Evolutionary conservation across 352 stramenopile species (phyloP), one percentile per base, ranked within the genome.

Genomic region (Globisporangium echinulatum): DNA sequence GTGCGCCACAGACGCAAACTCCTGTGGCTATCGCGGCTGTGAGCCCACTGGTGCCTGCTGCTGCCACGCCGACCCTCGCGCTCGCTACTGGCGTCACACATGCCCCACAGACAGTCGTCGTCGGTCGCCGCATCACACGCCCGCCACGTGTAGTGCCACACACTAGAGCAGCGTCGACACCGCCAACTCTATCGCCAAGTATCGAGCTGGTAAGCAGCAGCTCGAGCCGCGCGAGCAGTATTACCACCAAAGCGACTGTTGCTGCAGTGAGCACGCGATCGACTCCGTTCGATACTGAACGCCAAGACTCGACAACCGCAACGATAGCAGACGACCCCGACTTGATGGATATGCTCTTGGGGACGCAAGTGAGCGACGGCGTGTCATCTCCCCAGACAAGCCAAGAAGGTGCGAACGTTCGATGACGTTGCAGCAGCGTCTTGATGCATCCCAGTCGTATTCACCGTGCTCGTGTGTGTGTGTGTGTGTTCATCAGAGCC

Each of bases 371-470:
- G 15, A 39, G 54, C 4, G 42, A 62, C 13, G 49, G 47, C 40
- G 46, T 42, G 6, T 55, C 48, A 3, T 48, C 43, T 7, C 57
- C 57, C 13, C 57, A 57, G 49, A 62, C 57, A 25, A 62, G 49
- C 13, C 57, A 62, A 57, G 57, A 62, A 33, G 57, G 55, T 10
- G 25, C 40, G 40, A 25, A 25, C 19, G 19, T 25, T 25, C 19
- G 19, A 25, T 25, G 19, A 25, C 19, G 19, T 25, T 25, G 19
- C 19, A 25, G 19, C 19, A 25, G 19, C 19, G 19, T 25, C 19
- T 25, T 25, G 19, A 25, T 25, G 19, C 19, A 25, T 25, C 19
- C 19, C 19, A 25, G 19, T 25, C 19, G 19, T 25, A 2, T 2
- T 25, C 19, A 25, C 19, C 25, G 14, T 4, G n/a, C 15, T 17